Evolutionary conservation across 2,329 filamentous ascomycete species (phyloP), one percentile per base, ranked within the genome.

Genomic region (Dothideomycetes sp.): DNA sequence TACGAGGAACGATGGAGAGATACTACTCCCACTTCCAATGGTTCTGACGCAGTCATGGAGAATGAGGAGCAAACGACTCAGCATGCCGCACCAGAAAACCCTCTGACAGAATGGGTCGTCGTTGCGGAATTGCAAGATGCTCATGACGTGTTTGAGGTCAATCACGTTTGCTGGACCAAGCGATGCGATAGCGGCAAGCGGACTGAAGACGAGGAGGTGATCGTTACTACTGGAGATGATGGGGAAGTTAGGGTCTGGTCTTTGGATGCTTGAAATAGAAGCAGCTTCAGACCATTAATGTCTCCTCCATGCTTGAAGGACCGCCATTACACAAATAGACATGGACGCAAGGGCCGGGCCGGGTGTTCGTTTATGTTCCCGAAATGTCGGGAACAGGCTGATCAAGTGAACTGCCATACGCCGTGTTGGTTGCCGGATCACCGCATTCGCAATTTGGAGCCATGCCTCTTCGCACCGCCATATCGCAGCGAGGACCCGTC

Each of bases 61-160:
- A 50, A 53, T 3, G 52, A 49, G 40, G 39, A 46, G 41, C 49
- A 50, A 35, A 34, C 47, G 38, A 41, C 50, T 27, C 52, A 46
- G 47, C 45, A 47, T 17, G 49, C 45, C 14, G 44, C 45, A 38
- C n/a, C 42, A 48, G 36, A 52, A 40, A 36, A 44, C 18, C 34
- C 34, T 37, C 45, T 54, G 33, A 74, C 72, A 1, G 70, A 74
- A 44, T 96, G 91, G 91, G 68, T 70, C 5, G 61, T 89, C 3
- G 54, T 94, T 12, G 75, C 77, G 0, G 73, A 74, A n/a, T 56
- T 83, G 1, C 70, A 80, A 35, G 80, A 79, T 24, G 84, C 81
- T 2, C 91, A 98, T 58, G 88, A 86, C 1, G 84, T 93, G 2
- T 95, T 89, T 55, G 91, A 98, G 62, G 73, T 96, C 47, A 98